Percentiles rank a stretch among this genome's conserved stretches.
phyloP scores from a whole-genome alignment of 768 basidiomycete genomes.

The Candolleomyces eurysporus region DNA sequence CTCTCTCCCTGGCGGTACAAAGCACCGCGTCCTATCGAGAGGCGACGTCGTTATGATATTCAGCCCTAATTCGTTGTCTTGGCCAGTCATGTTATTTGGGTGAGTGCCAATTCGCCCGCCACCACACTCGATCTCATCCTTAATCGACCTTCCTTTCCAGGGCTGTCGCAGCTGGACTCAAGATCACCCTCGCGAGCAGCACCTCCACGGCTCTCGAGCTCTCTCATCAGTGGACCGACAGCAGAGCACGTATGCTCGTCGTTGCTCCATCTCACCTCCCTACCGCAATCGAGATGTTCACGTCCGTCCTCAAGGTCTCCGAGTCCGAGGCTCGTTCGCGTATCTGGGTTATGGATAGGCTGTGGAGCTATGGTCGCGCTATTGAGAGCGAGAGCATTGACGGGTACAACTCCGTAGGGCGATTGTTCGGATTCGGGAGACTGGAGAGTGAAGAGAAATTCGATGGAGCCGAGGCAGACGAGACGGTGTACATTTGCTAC shows the following conservation, averaged over 20 bases:
- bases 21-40: not conserved
- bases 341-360: constrained; percentile 14
- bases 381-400: not conserved
- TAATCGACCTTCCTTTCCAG: not conserved
- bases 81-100: constrained; percentile 14
- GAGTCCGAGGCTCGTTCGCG: constrained; percentile 12
- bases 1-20: not conserved
- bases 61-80: constrained; percentile 14
- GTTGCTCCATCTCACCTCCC: constrained; percentile 3
- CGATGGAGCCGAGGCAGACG: constrained; percentile 17
- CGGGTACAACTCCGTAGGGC: constrained; percentile 12
- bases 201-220: constrained; percentile 12
- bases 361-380: constrained; percentile 1
- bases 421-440: constrained; percentile 13
- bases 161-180: constrained; percentile 11
- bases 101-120: not conserved
- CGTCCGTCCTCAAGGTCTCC: constrained; percentile 6
- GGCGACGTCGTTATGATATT: constrained; percentile 16
- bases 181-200: constrained; percentile 8
- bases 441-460: constrained; percentile 19
- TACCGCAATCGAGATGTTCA: constrained; percentile 18
- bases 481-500: constrained; percentile 24
- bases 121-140: not conserved
- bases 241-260: constrained; percentile 10
- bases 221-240: constrained; percentile 15